Percentiles rank a stretch among this genome's conserved stretches.
Evolutionary conservation across 1,139 yeast species (phyloP).

Genomic region (Hyphopichia khmerensis): DNA sequence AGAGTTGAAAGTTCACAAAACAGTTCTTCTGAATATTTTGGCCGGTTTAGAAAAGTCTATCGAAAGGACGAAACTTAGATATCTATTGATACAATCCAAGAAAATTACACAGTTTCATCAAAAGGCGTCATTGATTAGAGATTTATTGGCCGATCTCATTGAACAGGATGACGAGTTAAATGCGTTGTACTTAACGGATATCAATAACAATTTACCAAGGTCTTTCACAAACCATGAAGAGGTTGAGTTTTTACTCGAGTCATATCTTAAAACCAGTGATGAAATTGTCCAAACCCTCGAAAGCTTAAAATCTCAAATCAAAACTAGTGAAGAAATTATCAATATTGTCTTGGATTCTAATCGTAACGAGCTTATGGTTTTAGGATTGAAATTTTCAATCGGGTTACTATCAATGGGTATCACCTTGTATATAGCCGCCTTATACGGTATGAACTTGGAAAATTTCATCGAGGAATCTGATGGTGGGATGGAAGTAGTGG

Average conservation of each 20-base stretch:
- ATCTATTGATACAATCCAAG: constrained; percentile 42
- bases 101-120: constrained; percentile 46
- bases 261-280: constrained; percentile 43
- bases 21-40: constrained; percentile 37
- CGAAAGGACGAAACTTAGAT: constrained; percentile 38
- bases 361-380: constrained; percentile 47
- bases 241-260: constrained; percentile 42
- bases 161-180: constrained; percentile 44
- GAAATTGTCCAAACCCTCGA: constrained; percentile 48
- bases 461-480: constrained; percentile 34
- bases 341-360: constrained; percentile 47
- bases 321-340: constrained; percentile 47
- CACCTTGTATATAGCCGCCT: constrained; percentile 39
- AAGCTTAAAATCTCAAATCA: constrained; percentile 40
- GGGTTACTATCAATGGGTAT: constrained; percentile 43
- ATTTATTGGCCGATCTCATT: constrained; percentile 38
- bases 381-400: constrained; percentile 43
- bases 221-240: constrained; percentile 28
- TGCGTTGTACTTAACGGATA: constrained; percentile 37
- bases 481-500: constrained; percentile 38
- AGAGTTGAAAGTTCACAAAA: constrained; percentile 45
- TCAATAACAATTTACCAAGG: constrained; percentile 20
- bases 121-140: constrained; percentile 39
- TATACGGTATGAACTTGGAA: constrained; percentile 46
- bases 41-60: constrained; percentile 40